phyloP scores from a whole-genome alignment of 495 filamentous ascomycete genomes.

The Sordaria brevicollis region DNA sequence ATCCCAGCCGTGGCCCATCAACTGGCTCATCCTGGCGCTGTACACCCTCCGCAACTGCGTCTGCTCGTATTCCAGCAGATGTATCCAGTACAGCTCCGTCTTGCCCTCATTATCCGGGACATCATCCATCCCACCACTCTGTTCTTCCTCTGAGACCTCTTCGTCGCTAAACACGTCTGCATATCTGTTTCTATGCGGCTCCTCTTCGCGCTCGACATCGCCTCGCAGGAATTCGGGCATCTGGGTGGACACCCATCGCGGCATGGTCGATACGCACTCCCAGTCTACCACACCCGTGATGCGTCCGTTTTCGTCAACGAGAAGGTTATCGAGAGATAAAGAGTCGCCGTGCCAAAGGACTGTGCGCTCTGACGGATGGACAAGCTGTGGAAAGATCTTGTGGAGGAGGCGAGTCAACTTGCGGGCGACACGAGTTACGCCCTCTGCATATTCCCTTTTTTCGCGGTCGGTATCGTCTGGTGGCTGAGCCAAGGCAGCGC shows the following conservation, averaged over 20 bases:
- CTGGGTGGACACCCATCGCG: conserved; percentile 36
- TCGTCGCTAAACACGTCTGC: conserved; percentile 12
- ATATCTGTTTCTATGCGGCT: conserved; percentile 24
- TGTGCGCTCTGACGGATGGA: conserved; percentile 19
- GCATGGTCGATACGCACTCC: conserved; percentile 41
- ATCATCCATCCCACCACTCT: conserved; percentile 4
- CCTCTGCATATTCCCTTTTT: conserved; percentile 19
- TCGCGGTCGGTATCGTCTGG: conserved; percentile 8
- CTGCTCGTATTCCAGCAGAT: conserved; percentile 29
- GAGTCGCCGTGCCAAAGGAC: conserved; percentile 36
- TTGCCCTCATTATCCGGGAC: conserved; percentile 25
- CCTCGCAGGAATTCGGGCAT: conserved; percentile 34
- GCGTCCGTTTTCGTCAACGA: conserved; percentile 32
- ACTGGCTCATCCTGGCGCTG: conserved; percentile 12
- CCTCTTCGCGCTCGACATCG: conserved; percentile 9
- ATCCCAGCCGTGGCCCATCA: conserved; percentile 12
- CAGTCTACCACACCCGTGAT: conserved; percentile 43
- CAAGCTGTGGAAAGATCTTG: conserved; percentile 17
- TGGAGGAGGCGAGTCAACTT: conserved; percentile 17
- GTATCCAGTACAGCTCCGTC: conserved; percentile 25
- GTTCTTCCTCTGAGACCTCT: conserved; percentile 1
- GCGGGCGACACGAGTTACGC: conserved; percentile 12
- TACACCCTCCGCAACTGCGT: conserved; percentile 25
- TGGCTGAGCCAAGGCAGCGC: neutral
- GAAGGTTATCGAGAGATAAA: conserved; percentile 38